These are phyloP conservation scores for Cladosporium sp. DNA, from an alignment of 2,329 filamentous ascomycete genomes.

Conservation along the genomic window DNA sequence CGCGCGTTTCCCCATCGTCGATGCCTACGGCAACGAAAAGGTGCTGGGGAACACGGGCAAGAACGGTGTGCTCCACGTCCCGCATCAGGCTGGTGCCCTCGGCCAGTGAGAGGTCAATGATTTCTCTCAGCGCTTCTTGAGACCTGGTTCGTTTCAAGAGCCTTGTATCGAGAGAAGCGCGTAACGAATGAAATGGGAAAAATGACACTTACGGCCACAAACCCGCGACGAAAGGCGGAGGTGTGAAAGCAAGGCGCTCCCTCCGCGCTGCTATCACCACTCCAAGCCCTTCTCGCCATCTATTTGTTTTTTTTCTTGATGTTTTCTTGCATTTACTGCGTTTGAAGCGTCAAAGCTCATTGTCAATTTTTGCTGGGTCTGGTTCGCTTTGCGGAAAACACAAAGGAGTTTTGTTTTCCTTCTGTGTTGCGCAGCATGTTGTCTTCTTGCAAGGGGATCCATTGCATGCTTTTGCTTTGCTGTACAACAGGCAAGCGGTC, in stretches of 20 bases:
- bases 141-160: slow-evolving; percentile 3
- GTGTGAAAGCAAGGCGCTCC: background rate
- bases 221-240: background rate
- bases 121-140: background rate
- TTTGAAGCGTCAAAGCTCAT: no score
- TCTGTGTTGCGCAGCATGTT: no score
- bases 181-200: background rate
- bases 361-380: no score
- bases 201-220: slow-evolving; percentile 5
- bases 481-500: no score
- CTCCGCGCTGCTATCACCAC: background rate
- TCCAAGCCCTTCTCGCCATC: background rate
- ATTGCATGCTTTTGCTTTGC: no score
- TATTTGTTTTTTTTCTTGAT: background rate
- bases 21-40: slow-evolving; percentile 37
- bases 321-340: no score
- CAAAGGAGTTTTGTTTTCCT: no score
- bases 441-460: no score
- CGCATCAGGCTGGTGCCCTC: slow-evolving; percentile 31
- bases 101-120: slow-evolving; percentile 25
- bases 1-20: slow-evolving; percentile 63
- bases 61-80: slow-evolving; percentile 20
- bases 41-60: slow-evolving; percentile 20
- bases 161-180: background rate
- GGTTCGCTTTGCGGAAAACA: no score